Evolutionary conservation across 345 rosid genomes (phyloP), one percentile per base, ranked within the genome.

Genomic region (Bruguiera gymnorhiza): DNA sequence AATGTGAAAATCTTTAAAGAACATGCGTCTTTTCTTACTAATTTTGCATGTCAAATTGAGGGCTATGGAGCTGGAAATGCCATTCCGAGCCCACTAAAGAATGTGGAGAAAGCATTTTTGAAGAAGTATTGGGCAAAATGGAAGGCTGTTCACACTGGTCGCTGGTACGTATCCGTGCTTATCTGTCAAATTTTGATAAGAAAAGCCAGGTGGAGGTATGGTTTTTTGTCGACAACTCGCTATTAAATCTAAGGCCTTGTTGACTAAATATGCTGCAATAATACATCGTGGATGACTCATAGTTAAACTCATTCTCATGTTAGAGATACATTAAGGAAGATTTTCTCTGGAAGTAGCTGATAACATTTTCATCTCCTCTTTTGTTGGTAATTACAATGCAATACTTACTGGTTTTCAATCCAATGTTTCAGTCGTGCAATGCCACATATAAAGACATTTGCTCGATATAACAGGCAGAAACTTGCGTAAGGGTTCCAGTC

Each of bases 41-140:
- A 23, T 72, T 71, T 66, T 75, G 66, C 39, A 13, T 46, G 13
- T 76, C 18, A 63, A 68, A 52, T 76, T 65, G 65, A 94, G 97
- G 98, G 99, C 66, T 95, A 95, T 83, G 96, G 87, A 20, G 97
- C 97, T 74, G 96, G 97, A 52, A 91, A 71, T 87, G 91, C 92
- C 72, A 72, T 91, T 72, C 98, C 97, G 16, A 88, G 98, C 75
- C 96, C 97, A 10, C 78, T 75, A 50, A 94, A 94, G 83, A 94
- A 94, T 77, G 96, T 92, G 18, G 97, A 88, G 82, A 95, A 84
- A 76, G 85, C 73, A 66, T 85, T 89, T 76, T 76, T 88, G 82
- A 88, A 82, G 70, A 94, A 88, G 78, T 94, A 91, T 66, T 91
- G 96, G 96, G 91, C 95, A 30, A 88, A 83, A 79, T 94, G 98